Base-by-base conservation (phyloP, 805 yeast genomes). In the Starmera dryadoides region DNA sequence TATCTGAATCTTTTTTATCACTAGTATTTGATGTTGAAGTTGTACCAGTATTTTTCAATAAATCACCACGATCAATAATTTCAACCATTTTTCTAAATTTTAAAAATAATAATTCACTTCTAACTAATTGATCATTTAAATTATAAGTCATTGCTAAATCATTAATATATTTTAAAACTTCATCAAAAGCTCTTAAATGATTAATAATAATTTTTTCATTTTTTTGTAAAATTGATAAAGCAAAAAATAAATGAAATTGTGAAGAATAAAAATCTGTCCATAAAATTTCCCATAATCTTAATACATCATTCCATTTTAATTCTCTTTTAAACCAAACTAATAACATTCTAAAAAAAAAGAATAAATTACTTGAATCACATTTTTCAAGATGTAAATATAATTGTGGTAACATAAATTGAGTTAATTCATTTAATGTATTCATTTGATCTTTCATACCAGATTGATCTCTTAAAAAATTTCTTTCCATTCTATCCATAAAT, bases 321-420 rank as follows among this genome's bases (percentile, higher is more conserved):
- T 93, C 98, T 36, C 98, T 75, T 58, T 93, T 93, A 58, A 75
- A 93, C 96, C 96, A 89, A 3, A 93, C 97, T 30, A 93, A 66
- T 14, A 93, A 64, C 98, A 93, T 91, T 43, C 98, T 69, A 68
- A 93, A 93, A 52, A 89, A 88, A 69, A 93, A 93, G 56, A 93
- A 93, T 44, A 93, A 69, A 55, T 93, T 89, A 23, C 81, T 84
- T 3, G 96, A 81, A 48, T 89, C 96, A 53, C 96, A 87, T 55
- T 81, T 79, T 39, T 78, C 89, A 45, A 93, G 66, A 59, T 93
- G 98, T 20, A 78, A 68, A 56, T 83, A 88, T 37, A 93, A 64
- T 37, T 79, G 72, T 1, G 98, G 98, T 34, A 88, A 64, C 93
- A 91, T 83, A 46, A 93, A 78, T 49, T 85, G 94, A n/a, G 85